Conservation (phyloP, 148 eudicot species). For the Cornus florida region DNA sequence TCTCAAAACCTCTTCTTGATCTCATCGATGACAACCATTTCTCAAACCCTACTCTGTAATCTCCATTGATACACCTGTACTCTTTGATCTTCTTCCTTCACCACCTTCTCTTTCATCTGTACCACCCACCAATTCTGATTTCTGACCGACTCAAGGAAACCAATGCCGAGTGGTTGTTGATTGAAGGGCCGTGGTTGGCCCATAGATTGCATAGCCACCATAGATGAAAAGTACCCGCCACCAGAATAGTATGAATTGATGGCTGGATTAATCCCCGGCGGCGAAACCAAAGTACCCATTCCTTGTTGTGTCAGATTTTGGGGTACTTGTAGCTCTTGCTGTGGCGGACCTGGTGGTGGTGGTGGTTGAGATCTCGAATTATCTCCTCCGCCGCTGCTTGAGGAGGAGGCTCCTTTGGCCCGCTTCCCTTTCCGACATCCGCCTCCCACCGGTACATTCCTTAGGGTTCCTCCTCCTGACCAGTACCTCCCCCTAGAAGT, state of each 20-base stretch:
- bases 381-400: neutral
- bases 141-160: neutral
- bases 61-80: too few relatives aligned
- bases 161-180: neutral
- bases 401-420: slow-evolving; percentile 11
- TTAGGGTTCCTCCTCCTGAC: slow-evolving; percentile 54
- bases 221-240: slow-evolving; percentile 34
- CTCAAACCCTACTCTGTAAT: too few relatives aligned
- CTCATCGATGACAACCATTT: too few relatives aligned
- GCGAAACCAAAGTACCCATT: neutral
- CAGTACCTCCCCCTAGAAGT: slow-evolving; percentile 41
- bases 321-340: neutral
- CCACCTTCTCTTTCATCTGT: too few relatives aligned
- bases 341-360: neutral
- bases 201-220: slow-evolving; percentile 27
- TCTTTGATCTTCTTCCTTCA: too few relatives aligned
- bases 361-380: slow-evolving; percentile 2
- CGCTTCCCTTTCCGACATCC: slow-evolving; percentile 46
- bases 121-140: too few relatives aligned
- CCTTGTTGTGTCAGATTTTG: neutral
- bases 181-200: slow-evolving; percentile 12
- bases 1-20: too few relatives aligned
- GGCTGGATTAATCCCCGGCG: neutral
- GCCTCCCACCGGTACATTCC: slow-evolving; percentile 52
- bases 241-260: slow-evolving; percentile 1